Conservation (phyloP, 352 stramenopile species). For the Blastocystis sp. region DNA sequence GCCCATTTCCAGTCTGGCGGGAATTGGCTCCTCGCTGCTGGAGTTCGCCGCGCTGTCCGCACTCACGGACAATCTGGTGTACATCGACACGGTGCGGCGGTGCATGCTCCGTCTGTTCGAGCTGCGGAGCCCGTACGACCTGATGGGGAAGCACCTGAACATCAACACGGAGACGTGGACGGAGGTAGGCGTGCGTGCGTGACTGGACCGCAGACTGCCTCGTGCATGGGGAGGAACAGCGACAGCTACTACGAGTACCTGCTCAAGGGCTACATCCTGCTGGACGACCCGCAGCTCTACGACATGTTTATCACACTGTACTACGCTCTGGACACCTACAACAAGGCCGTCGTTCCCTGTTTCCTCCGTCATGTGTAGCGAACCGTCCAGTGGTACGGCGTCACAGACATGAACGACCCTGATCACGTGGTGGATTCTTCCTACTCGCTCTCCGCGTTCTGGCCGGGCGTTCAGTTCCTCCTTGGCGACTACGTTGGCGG, state of each 20-base stretch:
- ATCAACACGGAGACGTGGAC: slow-evolving; percentile 81
- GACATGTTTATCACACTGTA: slow-evolving; percentile 80
- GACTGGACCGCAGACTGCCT: slow-evolving; percentile 73
- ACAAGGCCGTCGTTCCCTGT: slow-evolving; percentile 24
- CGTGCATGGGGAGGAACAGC: slow-evolving; percentile 85
- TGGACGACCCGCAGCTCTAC: slow-evolving; percentile 85
- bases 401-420: slow-evolving; percentile 76
- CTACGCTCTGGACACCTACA: slow-evolving; percentile 74
- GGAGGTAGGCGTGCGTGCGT: slow-evolving; percentile 45
- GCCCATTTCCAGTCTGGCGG: slow-evolving; percentile 88
- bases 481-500: slow-evolving; percentile 85
- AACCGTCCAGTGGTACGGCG: slow-evolving; percentile 77
- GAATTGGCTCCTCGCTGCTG: slow-evolving; percentile 88
- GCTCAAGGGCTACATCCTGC: slow-evolving; percentile 93
- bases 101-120: slow-evolving; percentile 80
- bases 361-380: not conserved
- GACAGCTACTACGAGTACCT: slow-evolving; percentile 97
- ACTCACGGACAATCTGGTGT: slow-evolving; percentile 77
- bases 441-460: slow-evolving; percentile 90
- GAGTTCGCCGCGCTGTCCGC: slow-evolving; percentile 92
- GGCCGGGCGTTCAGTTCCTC: slow-evolving; percentile 89
- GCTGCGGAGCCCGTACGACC: slow-evolving; percentile 77
- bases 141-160: slow-evolving; percentile 91
- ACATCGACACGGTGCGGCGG: slow-evolving; percentile 75
- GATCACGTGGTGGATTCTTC: slow-evolving; percentile 78